Percentiles rank a stretch among this genome's conserved stretches.
These are phyloP conservation scores for Pseudonectria foliicola DNA, from an alignment of 2,329 filamentous ascomycete genomes.

Conservation along the genomic window DNA sequence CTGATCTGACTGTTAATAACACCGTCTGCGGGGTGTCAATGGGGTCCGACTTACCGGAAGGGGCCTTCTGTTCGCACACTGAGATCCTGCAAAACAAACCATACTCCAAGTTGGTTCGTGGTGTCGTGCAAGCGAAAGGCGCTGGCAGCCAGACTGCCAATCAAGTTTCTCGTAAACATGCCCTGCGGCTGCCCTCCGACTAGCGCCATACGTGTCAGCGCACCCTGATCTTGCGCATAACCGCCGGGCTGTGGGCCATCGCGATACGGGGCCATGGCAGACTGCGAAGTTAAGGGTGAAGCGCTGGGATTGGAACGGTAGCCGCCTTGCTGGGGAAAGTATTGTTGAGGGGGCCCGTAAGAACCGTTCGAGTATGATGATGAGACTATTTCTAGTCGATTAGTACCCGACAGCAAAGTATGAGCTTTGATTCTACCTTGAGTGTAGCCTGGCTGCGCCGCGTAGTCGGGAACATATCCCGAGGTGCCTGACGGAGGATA, in stretches of 20 bases:
- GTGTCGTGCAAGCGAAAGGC: slow-evolving; percentile 77
- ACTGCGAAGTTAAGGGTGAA: slow-evolving; percentile 20
- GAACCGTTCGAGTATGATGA: slow-evolving; percentile 25
- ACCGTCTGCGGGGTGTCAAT: not conserved
- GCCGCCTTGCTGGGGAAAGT: slow-evolving; percentile 26
- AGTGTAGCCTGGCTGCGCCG: slow-evolving; percentile 23
- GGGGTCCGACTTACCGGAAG: slow-evolving; percentile 59
- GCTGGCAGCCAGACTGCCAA: slow-evolving; percentile 83
- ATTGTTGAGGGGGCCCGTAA: slow-evolving; percentile 32
- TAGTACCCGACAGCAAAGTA: not conserved
- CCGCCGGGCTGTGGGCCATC: slow-evolving; percentile 16
- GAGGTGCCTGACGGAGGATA: slow-evolving; percentile 23
- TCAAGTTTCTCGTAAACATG: slow-evolving; percentile 93
- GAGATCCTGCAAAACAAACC: slow-evolving; percentile 94
- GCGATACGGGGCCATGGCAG: slow-evolving; percentile 20
- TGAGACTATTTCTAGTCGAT: slow-evolving; percentile 11
- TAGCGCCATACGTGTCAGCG: slow-evolving; percentile 28
- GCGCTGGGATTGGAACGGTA: slow-evolving; percentile 23
- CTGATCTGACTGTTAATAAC: slow-evolving; percentile 29
- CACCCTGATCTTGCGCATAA: slow-evolving; percentile 25
- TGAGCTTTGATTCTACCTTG: slow-evolving; percentile 21
- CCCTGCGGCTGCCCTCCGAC: slow-evolving; percentile 53
- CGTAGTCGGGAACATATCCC: slow-evolving; percentile 28
- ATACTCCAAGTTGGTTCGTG: slow-evolving; percentile 77
- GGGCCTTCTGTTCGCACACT: slow-evolving; percentile 88